Evolutionary conservation across 2,329 filamentous ascomycete genomes (phyloP), one percentile per base, ranked within the genome.

Genomic region (Knufia petricola): DNA sequence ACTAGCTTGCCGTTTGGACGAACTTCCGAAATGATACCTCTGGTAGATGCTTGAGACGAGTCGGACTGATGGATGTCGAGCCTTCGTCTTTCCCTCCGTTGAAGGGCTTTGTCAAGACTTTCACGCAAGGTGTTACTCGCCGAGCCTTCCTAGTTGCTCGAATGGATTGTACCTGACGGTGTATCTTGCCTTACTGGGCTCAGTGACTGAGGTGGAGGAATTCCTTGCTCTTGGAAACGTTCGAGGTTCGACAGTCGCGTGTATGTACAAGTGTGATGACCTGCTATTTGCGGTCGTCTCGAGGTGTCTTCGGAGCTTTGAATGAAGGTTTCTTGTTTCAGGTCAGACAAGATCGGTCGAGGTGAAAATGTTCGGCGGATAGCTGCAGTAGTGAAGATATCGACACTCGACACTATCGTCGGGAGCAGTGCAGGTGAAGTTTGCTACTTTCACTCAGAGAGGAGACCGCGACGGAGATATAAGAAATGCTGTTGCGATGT

Each of bases 1-100:
- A 53, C 45, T 24, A 52, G 40, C 37, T 54, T 52, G 34, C 47
- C 44, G 53, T 50, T 55, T 10, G 24, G 30, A 15, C 26, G 41
- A 19, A 24, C n/a, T 42, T 37, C 23, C n/a, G 42, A 30, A 40
- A 12, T 21, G 15, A 39, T n/a, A 4, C 37, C 17, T 1, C 38
- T 44, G 15, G 36, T 31, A 13, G 15, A 36, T 19, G 34, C 15
- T 39, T 50, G 44, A 23, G 17, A 7, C 23, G 17, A 36, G 9
- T 48, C 32, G 15, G 21, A 15, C 3, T 17, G 20, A n/a, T 28
- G 15, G 31, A 20, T 20, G 9, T 40, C 6, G 15, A 37, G 34
- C 17, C 9, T 13, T 44, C 21, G 41, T 8, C 24, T 24, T 3
- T 36, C 20, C 24, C 43, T n/a, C 37, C 15, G 10, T 8, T 32